phyloP scores from a whole-genome alignment of 2,329 filamentous ascomycete genomes.

The Sclerotinia nivalis region DNA sequence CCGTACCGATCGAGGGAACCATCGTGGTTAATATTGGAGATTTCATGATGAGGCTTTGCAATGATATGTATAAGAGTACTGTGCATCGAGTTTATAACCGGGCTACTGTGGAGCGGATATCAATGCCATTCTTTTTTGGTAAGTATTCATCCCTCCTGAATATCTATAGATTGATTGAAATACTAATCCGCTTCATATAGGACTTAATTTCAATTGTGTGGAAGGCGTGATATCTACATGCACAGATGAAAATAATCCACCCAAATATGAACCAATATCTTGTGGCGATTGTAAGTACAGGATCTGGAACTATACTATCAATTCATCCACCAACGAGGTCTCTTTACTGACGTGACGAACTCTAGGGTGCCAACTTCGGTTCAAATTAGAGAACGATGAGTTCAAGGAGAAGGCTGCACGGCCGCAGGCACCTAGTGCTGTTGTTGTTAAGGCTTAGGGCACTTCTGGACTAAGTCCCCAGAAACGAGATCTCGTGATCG shows the following conservation, averaged over 20 bases:
- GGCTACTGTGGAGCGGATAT: slow-evolving; percentile 47
- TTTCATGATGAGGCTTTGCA: slow-evolving; percentile 53
- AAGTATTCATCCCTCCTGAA: slow-evolving; percentile 17
- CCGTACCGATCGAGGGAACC: slow-evolving; percentile 48
- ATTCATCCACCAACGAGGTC: not conserved
- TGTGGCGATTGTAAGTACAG: slow-evolving; percentile 48
- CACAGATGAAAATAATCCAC: slow-evolving; percentile 47
- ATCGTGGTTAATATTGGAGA: slow-evolving; percentile 56
- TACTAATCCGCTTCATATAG: slow-evolving; percentile 29
- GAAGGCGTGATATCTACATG: slow-evolving; percentile 52
- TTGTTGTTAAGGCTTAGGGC: slow-evolving; percentile 32
- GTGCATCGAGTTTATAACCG: slow-evolving; percentile 54
- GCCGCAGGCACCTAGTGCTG: slow-evolving; percentile 36
- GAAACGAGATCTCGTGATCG: too few relatives aligned
- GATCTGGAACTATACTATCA: not conserved
- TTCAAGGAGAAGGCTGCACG: slow-evolving; percentile 32
- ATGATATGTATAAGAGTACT: slow-evolving; percentile 52
- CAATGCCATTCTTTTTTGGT: slow-evolving; percentile 60
- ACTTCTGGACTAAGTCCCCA: too few relatives aligned
- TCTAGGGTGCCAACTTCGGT: slow-evolving; percentile 40
- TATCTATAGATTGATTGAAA: slow-evolving; percentile 4
- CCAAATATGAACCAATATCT: slow-evolving; percentile 53
- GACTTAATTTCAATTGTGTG: slow-evolving; percentile 54
- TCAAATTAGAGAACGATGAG: slow-evolving; percentile 36
- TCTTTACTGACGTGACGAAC: not conserved